Percentiles rank a stretch among this genome's conserved stretches.
Evolutionary conservation across 2,329 filamentous ascomycete genomes (phyloP).

Genomic region (Cryphonectria naterciae): DNA sequence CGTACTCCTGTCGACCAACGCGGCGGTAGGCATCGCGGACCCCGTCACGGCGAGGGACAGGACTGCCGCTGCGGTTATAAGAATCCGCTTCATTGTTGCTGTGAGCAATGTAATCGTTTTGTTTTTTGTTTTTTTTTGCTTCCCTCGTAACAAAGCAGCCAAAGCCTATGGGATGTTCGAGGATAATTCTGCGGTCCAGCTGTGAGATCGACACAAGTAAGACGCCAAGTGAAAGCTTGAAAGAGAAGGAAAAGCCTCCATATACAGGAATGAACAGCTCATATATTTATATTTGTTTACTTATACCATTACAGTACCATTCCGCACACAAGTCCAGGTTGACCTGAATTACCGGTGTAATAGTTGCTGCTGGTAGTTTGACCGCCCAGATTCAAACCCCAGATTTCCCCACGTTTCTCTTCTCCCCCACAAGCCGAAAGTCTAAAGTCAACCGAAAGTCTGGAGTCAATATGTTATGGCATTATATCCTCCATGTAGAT

Average conservation of each 20-base stretch:
- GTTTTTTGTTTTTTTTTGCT: not conserved
- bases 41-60: not conserved
- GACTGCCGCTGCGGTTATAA: not conserved
- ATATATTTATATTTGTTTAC: no score
- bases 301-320: not conserved
- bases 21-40: slow-evolving; percentile 2
- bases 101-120: not conserved
- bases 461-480: not conserved
- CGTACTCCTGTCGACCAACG: not conserved
- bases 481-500: not conserved
- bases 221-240: no score
- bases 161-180: not conserved
- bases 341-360: no score
- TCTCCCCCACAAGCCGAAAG: not conserved
- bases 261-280: not conserved
- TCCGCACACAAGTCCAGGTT: not conserved
- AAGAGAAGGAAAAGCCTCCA: not conserved
- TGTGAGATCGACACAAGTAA: not conserved
- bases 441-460: not conserved
- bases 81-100: not conserved
- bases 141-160: not conserved
- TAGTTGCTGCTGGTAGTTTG: not conserved
- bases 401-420: not conserved
- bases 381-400: not conserved
- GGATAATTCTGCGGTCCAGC: not conserved